Evolutionary conservation across 1,139 yeast genomes (phyloP), one percentile per base, ranked within the genome.

Genomic region (Geotrichum aggregatum): DNA sequence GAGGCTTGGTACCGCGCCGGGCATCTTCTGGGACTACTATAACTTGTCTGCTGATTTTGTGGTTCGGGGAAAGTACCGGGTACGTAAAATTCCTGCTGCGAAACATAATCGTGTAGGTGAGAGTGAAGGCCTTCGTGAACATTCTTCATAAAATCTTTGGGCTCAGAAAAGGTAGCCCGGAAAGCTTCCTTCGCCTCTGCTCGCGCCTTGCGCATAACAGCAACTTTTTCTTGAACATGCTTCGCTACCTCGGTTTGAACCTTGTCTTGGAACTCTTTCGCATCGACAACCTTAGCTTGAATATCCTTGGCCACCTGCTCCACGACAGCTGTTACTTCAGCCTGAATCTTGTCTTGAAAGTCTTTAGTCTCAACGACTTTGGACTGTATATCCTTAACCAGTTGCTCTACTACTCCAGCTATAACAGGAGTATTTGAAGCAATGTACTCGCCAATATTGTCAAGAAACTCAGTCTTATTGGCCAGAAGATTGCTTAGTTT

Each of bases 391-490:
- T 49, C 52, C 22, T 44, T 40, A 16, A 44, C 39, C 8, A 49
- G 11, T 24, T 44, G 49, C 6, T 49, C 52, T 6, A 35, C 52
- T 2, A 44, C 24, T 3, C 40, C 24, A 10, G 45, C 28, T 2
- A 44, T 30, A 22, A 44, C 39, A 31, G 49, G 42, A 16, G 34
- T 44, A 10, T 35, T 44, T 13, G 42, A 30, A 13, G 46, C 30
- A 19, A 49, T n/a, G 30, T 39, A 36, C 36, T 44, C 45, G 10
- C 52, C 49, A 22, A 49, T 19, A 26, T 33, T 31, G 41, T 39
- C 39, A 11, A 49, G 28, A 18, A 44, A 44, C 11, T 49, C 52
- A n/a, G 21, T 18, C n/a, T 36, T 39, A 35, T 38, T 48, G 19
- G 52, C 46, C 21, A 47, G 24, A 14, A 47, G 13, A 7, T 28